Conservation (phyloP, 2,329 filamentous ascomycete species). For the Penicillium occitanis region DNA sequence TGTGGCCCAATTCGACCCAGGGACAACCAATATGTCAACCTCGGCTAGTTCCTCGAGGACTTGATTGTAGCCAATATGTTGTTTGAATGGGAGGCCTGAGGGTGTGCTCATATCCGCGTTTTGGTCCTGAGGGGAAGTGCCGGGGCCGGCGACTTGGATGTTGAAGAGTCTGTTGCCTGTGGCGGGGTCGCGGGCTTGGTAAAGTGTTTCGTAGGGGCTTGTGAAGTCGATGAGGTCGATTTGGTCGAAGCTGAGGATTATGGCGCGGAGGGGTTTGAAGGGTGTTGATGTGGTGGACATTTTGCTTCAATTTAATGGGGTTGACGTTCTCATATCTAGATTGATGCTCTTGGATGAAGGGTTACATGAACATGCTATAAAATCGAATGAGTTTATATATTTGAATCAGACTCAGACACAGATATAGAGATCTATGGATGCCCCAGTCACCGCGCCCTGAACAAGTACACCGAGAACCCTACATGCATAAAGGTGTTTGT, state of each 20-base stretch:
- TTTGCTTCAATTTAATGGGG: not conserved
- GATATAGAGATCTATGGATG: not conserved
- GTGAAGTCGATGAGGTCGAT: slow-evolving; percentile 16
- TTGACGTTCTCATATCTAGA: too few relatives aligned
- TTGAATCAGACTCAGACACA: not conserved
- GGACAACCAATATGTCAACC: not conserved
- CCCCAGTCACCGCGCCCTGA: not conserved
- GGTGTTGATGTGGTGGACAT: not conserved
- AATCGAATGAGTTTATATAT: not conserved
- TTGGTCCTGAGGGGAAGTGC: not conserved
- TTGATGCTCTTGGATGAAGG: not conserved
- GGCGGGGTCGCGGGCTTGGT: slow-evolving; percentile 6
- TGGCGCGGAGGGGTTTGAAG: not conserved
- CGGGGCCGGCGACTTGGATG: slow-evolving; percentile 5
- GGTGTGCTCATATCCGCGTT: not conserved
- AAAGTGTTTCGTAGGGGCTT: slow-evolving; percentile 13
- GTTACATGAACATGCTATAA: not conserved
- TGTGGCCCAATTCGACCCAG: not conserved
- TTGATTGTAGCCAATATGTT: slow-evolving; percentile 1
- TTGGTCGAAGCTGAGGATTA: slow-evolving; percentile 10
- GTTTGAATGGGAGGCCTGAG: not conserved
- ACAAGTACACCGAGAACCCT: not conserved
- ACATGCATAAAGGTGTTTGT: not conserved
- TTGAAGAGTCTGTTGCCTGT: slow-evolving; percentile 2
- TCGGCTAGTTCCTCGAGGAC: not conserved